Percentiles rank a stretch among this genome's conserved stretches.
Conservation (phyloP, 2,329 filamentous ascomycete genomes). For the Aphanoascus verrucosus region DNA sequence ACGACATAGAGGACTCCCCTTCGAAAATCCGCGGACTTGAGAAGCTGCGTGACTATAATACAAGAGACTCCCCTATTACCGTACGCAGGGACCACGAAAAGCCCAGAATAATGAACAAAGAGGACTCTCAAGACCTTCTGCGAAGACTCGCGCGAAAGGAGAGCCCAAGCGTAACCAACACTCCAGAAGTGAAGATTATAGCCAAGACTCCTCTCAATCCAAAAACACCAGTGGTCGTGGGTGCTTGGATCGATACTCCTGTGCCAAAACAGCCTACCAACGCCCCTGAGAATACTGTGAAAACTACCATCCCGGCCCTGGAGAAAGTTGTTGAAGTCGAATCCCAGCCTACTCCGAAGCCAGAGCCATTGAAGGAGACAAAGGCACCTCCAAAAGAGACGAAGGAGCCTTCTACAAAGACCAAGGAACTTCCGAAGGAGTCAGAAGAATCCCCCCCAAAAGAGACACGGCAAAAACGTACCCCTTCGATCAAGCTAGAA, state of each 20-base stretch:
- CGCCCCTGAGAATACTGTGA: constrained; percentile 13
- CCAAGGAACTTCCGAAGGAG: not conserved
- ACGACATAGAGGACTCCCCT: not conserved
- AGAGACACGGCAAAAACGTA: constrained; percentile 17
- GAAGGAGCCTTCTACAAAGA: not conserved
- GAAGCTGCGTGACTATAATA: not conserved
- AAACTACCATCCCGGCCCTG: not conserved
- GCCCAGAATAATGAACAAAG: constrained; percentile 8
- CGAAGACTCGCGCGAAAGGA: constrained; percentile 33
- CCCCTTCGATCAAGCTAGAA: constrained; percentile 19
- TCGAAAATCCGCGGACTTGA: not conserved
- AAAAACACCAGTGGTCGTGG: constrained; percentile 37
- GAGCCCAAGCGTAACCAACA: constrained; percentile 26
- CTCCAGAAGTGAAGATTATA: constrained; percentile 27
- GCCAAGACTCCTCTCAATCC: constrained; percentile 27
- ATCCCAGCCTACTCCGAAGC: not conserved
- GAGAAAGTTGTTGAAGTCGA: not conserved
- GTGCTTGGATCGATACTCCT: constrained; percentile 40
- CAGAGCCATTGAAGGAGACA: constrained; percentile 4
- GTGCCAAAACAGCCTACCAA: constrained; percentile 29
- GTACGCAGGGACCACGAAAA: constrained; percentile 2
- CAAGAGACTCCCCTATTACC: not conserved
- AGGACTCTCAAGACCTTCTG: constrained; percentile 34
- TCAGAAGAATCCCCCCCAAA: not conserved
- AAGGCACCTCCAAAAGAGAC: not conserved